A percentile compares a stretch with the other conserved stretches of the same genome.
These are phyloP conservation scores for Leccinum fibrillosum DNA, from an alignment of 768 basidiomycete species.

Conservation along the genomic window DNA sequence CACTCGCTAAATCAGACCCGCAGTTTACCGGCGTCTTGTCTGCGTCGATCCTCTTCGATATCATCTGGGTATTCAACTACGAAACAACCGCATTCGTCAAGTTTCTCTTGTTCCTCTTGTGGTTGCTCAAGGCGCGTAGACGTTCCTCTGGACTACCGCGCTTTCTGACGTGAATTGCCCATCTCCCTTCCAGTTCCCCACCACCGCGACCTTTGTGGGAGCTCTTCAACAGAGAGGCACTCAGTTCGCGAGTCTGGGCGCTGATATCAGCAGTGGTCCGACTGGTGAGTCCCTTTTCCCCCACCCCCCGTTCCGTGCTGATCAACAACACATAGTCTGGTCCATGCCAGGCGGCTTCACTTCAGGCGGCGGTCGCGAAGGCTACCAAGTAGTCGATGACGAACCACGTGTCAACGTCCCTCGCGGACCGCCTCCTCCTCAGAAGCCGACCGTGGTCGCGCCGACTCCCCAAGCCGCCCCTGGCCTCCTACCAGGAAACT, in stretches of 20 bases:
- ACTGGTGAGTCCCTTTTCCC: constrained; percentile 42
- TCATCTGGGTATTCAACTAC: constrained; percentile 64
- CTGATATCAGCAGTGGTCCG: constrained; percentile 49
- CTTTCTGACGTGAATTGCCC: neutral
- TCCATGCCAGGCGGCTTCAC: constrained; percentile 76
- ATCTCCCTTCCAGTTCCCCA: constrained; percentile 48
- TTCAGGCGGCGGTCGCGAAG: constrained; percentile 43
- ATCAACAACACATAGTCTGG: constrained; percentile 50
- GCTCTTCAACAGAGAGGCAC: constrained; percentile 57
- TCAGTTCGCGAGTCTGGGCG: constrained; percentile 48
- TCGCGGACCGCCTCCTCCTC: constrained; percentile 15
- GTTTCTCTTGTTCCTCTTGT: constrained; percentile 51
- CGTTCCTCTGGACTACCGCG: neutral
- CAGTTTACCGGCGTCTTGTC: constrained; percentile 68
- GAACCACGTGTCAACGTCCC: constrained; percentile 21
- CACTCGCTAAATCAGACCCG: neutral
- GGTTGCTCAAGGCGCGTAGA: constrained; percentile 53
- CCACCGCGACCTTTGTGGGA: constrained; percentile 48
- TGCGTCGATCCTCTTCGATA: constrained; percentile 61
- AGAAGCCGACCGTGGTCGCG: constrained; percentile 8
- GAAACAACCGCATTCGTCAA: constrained; percentile 54
- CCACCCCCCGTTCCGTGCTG: neutral
- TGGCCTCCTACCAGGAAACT: constrained; percentile 20
- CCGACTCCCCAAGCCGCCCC: constrained; percentile 16
- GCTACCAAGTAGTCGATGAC: constrained; percentile 64